Evolutionary conservation across 495 filamentous ascomycete genomes (phyloP), one percentile per base, ranked within the genome.

Genomic region (Tuber borchii): DNA sequence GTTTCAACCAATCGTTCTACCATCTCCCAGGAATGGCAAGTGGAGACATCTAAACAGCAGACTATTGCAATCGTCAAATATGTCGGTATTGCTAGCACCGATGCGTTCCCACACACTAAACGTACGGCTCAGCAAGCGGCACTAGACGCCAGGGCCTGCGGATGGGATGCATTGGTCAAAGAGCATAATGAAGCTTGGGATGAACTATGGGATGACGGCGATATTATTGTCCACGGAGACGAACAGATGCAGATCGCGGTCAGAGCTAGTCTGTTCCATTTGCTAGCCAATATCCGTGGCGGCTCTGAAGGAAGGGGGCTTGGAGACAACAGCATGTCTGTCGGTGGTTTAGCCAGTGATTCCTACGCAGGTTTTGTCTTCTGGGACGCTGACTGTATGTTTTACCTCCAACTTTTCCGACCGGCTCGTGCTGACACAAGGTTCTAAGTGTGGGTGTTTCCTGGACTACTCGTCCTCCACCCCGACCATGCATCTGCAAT

Each of bases 261-360:
- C 1, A 87, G 93, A 7, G 87, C 89, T 7, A 92, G 89, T 74
- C 86, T 88, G 1, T 94, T 90, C 83, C 90, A 92, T 77, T 83
- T 94, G 0, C 83, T 94, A 31, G 90, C 92, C 76, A 91, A 92
- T 73, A 73, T 85, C 31, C 78, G 82, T 22, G 76, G 79, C 26
- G 81, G 80, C 44, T 86, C 86, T 2, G 85, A 88, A 65, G 87
- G 87, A 6, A 72, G 79, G 34, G 86, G 86, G 17, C 81, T 89
- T 6, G 85, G 85, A 65, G 84, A 88, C 51, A 85, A 90, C 75
- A 88, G 87, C 74, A 85, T 90, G 34, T 79, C 85, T 26, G 88
- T 90, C 51, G 87, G 87, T 44, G 88, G 88, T 3, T 82, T 90
- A 6, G 84, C 84, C 1, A 87, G 86, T 48, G 87, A 88, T 51